A percentile compares a stretch with the other conserved stretches of the same genome.
phyloP scores from a whole-genome alignment of 225 moss, liverwort and hornwort species.

The Sphagnum tenellum region DNA sequence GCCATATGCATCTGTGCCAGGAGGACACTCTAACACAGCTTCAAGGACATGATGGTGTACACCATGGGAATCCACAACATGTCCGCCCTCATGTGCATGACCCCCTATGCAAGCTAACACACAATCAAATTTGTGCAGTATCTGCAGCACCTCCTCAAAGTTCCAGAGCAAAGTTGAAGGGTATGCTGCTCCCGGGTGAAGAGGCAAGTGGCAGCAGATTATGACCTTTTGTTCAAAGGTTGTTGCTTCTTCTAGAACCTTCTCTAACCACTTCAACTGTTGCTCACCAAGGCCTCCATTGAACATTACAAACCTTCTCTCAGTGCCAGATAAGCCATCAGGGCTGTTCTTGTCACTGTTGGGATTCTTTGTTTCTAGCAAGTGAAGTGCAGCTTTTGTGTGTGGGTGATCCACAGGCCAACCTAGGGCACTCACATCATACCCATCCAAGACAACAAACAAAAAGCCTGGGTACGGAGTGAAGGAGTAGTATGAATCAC shows the following conservation, averaged over 20 bases:
- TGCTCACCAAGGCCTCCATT: slow-evolving; percentile 68
- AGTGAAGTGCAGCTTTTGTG: slow-evolving; percentile 34
- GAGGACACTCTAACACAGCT: slow-evolving; percentile 88
- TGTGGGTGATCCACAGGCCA: slow-evolving; percentile 76
- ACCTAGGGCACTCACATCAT: slow-evolving; percentile 82
- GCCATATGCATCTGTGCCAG: slow-evolving; percentile 69
- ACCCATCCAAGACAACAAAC: slow-evolving; percentile 78
- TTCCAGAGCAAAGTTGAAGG: slow-evolving; percentile 77
- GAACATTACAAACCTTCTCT: slow-evolving; percentile 68
- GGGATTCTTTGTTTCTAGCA: slow-evolving; percentile 55
- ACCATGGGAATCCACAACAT: slow-evolving; percentile 53
- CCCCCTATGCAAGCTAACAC: slow-evolving; percentile 83
- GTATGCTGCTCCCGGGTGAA: slow-evolving; percentile 42
- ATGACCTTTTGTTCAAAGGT: slow-evolving; percentile 46
- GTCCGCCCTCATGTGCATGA: slow-evolving; percentile 78
- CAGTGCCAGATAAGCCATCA: slow-evolving; percentile 50
- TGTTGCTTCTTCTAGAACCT: slow-evolving; percentile 37
- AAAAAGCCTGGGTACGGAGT: slow-evolving; percentile 37
- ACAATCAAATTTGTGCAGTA: slow-evolving; percentile 58
- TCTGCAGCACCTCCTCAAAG: slow-evolving; percentile 55
- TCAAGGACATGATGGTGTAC: slow-evolving; percentile 80
- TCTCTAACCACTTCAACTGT: slow-evolving; percentile 68
- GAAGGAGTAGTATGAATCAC: slow-evolving; percentile 63
- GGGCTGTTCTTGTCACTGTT: slow-evolving; percentile 81
- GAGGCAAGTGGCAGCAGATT: slow-evolving; percentile 78